Base-by-base conservation (phyloP, 176 grass and related monocot species). In the Juncus inflexus region DNA sequence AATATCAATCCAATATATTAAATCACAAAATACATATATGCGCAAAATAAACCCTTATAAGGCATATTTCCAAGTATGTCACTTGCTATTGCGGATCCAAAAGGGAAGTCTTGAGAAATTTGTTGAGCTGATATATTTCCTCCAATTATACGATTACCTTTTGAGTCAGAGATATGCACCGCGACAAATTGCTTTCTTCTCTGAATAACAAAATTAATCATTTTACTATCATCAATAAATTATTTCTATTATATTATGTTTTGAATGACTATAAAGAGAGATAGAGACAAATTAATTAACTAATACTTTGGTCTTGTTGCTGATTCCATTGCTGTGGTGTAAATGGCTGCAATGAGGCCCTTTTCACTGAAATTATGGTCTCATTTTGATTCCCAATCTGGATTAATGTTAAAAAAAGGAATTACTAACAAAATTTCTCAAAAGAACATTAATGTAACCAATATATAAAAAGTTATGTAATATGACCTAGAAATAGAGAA, bases 401-500 rank as follows among this genome's bases (percentile, higher is more conserved):
- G 36, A 42, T 41, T 4, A 4, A 19, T 8, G 52, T 43, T 37
- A 3, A 38, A 54, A 11, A 39, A 74, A 70, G n/a, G 11, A 16
- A 12, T 9, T 58, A 40, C 42, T 7, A 43, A 10, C 12, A 70
- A 53, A 55, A 8, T 13, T 10, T 6, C 11, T 10, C 3, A 65
- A 65, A 64, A 28, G 19, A 28, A 12, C 6, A 50, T 28, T 37
- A 5, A 59, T 35, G 8, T 45, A 6, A 13, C 2, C 63, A 14
- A 49, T 12, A 58, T 5, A 58, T 52, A 28, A 61, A 15, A 72
- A 15, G 0, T 38, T 42, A 54, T 13, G 15, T 41, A 3, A 67
- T 49, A 28, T 67, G 9, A 94, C 90, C 90, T 95, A 79, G 42
- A 95, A 95, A 70, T 90, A 95, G 12, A 95, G 55, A 5, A 95